Evolutionary conservation across 768 basidiomycete species (phyloP).

Genomic region (Amyloporia xantha): DNA sequence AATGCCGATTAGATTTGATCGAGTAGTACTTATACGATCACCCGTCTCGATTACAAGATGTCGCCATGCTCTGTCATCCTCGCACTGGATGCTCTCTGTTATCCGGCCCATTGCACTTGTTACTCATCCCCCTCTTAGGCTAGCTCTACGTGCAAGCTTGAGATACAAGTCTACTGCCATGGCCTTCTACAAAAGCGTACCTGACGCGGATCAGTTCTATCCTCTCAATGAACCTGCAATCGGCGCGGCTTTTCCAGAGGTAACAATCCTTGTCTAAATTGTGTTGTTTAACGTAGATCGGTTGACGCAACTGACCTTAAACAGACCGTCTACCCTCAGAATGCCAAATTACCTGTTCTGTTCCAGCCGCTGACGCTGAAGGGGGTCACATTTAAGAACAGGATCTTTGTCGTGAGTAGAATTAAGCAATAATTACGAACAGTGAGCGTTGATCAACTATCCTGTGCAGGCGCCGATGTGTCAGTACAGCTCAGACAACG

Average conservation of each 20-base stretch:
- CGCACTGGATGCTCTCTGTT: background rate
- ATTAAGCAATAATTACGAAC: background rate
- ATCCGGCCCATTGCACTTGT: too few species aligned
- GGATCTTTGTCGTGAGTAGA: slow-evolving; percentile 55
- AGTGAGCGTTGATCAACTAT: background rate
- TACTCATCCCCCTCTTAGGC: too few species aligned
- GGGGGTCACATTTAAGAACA: slow-evolving; percentile 63
- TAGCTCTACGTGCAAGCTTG: too few species aligned
- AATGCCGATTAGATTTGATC: slow-evolving; percentile 1
- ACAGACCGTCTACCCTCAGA: slow-evolving; percentile 39
- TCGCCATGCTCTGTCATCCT: background rate
- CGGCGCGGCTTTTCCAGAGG: slow-evolving; percentile 34
- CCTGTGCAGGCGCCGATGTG: slow-evolving; percentile 66
- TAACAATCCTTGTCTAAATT: slow-evolving; percentile 16
- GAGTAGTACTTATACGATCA: background rate
- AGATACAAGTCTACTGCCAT: slow-evolving; percentile 1
- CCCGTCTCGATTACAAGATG: background rate
- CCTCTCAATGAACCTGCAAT: slow-evolving; percentile 54
- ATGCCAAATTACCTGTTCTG: slow-evolving; percentile 44
- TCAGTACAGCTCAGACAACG: slow-evolving; percentile 69
- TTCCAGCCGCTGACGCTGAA: slow-evolving; percentile 63
- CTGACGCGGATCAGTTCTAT: slow-evolving; percentile 47
- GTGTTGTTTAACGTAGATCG: slow-evolving; percentile 2
- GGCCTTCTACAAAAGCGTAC: slow-evolving; percentile 41
- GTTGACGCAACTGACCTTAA: too few species aligned